phyloP scores from a whole-genome alignment of 192 early-diverging fungal species.

The Backusella macrospora region DNA sequence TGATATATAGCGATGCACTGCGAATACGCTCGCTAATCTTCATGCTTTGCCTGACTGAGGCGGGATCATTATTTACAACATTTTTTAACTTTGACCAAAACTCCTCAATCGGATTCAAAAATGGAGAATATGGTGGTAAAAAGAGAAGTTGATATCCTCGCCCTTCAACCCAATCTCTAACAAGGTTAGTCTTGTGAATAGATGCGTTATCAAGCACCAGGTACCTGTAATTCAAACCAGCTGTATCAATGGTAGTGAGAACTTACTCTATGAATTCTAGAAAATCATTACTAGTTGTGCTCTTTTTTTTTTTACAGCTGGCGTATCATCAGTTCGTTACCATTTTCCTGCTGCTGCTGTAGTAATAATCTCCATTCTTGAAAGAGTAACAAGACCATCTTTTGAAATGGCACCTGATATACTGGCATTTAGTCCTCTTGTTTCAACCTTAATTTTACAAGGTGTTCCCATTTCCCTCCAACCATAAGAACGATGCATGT shows the following conservation, averaged over 20 bases:
- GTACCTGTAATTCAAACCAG: conserved; percentile 16
- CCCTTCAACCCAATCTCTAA: conserved; percentile 16
- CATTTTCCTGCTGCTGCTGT: too few species aligned
- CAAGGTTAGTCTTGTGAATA: conserved; percentile 11
- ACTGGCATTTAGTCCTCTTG: too few species aligned
- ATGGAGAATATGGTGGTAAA: conserved; percentile 30
- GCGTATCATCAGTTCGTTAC: too few species aligned
- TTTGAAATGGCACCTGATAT: too few species aligned
- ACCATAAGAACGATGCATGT: too few species aligned
- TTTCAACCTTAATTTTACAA: too few species aligned
- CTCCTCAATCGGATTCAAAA: conserved; percentile 35
- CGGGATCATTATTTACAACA: conserved; percentile 22
- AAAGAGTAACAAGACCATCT: too few species aligned
- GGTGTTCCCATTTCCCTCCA: too few species aligned
- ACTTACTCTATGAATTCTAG: conserved; percentile 15
- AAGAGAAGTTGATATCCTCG: conserved; percentile 21
- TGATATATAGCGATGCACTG: conserved; percentile 15
- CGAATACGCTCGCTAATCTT: conserved; percentile 20
- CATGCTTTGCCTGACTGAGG: conserved; percentile 17
- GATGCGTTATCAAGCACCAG: conserved; percentile 32
- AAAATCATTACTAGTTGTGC: conserved; percentile 13
- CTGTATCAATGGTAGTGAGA: conserved; percentile 14
- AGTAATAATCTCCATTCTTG: too few species aligned
- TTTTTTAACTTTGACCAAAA: conserved; percentile 38
- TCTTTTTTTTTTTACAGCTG: too few species aligned